Conservation (phyloP, 2,329 filamentous ascomycete species). For the Calycina marina region DNA sequence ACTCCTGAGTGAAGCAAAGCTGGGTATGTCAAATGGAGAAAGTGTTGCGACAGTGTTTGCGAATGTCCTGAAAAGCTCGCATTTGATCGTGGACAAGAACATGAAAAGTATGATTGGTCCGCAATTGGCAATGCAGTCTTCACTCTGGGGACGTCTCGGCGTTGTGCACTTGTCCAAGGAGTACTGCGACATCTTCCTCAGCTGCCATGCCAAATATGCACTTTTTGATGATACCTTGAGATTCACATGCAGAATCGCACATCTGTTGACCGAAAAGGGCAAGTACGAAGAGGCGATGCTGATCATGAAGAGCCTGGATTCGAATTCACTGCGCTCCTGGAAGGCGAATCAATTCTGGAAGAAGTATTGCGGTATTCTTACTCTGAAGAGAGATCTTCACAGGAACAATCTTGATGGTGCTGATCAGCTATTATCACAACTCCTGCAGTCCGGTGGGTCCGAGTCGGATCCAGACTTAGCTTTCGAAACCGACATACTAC, state of each 20-base stretch:
- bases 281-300: conserved; percentile 54
- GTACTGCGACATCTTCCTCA: conserved; percentile 59
- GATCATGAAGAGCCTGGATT: conserved; percentile 43
- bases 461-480: conserved; percentile 42
- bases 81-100: conserved; percentile 65
- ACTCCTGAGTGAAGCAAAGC: conserved; percentile 71
- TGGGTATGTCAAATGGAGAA: conserved; percentile 59
- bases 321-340: conserved; percentile 51
- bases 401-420: conserved; percentile 40
- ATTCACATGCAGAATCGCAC: conserved; percentile 55
- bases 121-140: conserved; percentile 56
- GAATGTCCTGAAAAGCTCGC: conserved; percentile 66
- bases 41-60: conserved; percentile 53
- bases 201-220: conserved; percentile 49
- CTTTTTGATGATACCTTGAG: conserved; percentile 69
- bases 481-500: conserved; percentile 41
- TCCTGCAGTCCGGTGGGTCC: conserved; percentile 26
- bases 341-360: conserved; percentile 65
- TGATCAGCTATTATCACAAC: conserved; percentile 39
- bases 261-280: conserved; percentile 50
- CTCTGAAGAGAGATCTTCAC: conserved; percentile 47
- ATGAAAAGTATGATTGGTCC: conserved; percentile 59
- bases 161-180: conserved; percentile 37
- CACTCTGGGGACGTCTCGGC: conserved; percentile 66
- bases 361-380: conserved; percentile 51